Conservation (phyloP, 371 early-diverging fungal species). For the Mucor ambiguus region DNA sequence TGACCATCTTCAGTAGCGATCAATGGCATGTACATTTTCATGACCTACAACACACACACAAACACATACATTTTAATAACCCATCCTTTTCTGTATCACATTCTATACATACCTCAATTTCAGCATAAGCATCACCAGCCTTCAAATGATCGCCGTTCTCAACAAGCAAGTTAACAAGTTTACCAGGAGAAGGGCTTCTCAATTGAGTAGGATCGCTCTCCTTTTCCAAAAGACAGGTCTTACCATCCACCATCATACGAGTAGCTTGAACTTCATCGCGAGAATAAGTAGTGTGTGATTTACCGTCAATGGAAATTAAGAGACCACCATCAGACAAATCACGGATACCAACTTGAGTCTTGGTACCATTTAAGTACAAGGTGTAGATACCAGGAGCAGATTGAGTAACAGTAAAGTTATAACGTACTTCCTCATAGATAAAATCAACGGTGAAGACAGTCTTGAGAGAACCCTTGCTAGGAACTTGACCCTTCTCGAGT, state of each 20-base stretch:
- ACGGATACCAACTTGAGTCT: conserved; percentile 80
- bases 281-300: conserved; percentile 89
- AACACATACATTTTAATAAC: conserved; percentile 5
- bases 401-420: conserved; percentile 81
- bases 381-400: conserved; percentile 83
- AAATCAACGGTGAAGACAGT: conserved; percentile 85
- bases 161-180: conserved; percentile 90
- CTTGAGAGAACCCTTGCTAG: conserved; percentile 73
- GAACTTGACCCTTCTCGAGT: conserved; percentile 93
- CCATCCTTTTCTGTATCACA: not conserved
- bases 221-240: conserved; percentile 91
- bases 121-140: conserved; percentile 92
- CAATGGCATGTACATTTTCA: conserved; percentile 99
- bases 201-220: conserved; percentile 96
- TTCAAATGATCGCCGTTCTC: conserved; percentile 92
- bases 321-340: conserved; percentile 91
- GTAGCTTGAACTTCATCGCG: conserved; percentile 90
- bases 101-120: conserved; percentile 79
- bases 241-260: conserved; percentile 88
- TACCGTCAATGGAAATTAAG: conserved; percentile 88
- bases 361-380: conserved; percentile 82
- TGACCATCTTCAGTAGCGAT: conserved; percentile 89
- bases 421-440: conserved; percentile 88
- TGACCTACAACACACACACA: conserved; percentile 60
- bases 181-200: conserved; percentile 95